A percentile compares a stretch with the other conserved stretches of the same genome.
Conservation (phyloP, 2,329 filamentous ascomycete species). For the Cercospora nicotianae region DNA sequence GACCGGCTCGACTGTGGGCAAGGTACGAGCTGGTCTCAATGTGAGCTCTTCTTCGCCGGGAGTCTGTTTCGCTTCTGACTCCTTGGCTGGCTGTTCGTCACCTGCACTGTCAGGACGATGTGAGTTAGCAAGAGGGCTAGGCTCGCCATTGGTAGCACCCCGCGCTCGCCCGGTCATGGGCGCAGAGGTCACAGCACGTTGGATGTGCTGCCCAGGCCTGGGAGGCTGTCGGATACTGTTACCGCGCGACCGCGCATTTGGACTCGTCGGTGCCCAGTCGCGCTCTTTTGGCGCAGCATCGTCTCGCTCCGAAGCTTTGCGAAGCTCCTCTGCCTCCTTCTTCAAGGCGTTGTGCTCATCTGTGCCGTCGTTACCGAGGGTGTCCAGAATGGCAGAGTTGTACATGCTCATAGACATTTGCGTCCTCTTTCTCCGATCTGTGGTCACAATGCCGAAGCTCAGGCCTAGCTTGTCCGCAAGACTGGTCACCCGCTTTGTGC, state of each 20-base stretch:
- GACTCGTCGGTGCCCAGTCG: conserved; percentile 31
- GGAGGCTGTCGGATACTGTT: conserved; percentile 16
- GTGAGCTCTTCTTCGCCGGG: conserved; percentile 6
- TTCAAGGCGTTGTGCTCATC: conserved; percentile 37
- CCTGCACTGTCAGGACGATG: conserved; percentile 35
- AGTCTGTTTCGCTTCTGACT: conserved; percentile 6
- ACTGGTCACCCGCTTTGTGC: conserved; percentile 94
- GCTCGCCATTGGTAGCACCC: conserved; percentile 31
- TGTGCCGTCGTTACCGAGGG: conserved; percentile 44
- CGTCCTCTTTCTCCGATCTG: conserved; percentile 62
- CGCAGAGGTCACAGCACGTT: conserved; percentile 27
- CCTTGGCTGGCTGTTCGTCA: conserved; percentile 7
- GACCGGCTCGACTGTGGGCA: conserved; percentile 30
- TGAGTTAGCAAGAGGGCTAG: conserved; percentile 38
- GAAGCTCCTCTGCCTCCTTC: conserved; percentile 27
- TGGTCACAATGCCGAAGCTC: conserved; percentile 95
- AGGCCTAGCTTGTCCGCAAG: conserved; percentile 93
- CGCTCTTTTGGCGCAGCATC: conserved; percentile 27
- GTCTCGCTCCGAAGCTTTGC: conserved; percentile 15
- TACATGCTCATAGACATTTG: conserved; percentile 60
- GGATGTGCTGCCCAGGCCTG: conserved; percentile 13
- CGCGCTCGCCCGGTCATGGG: conserved; percentile 24
- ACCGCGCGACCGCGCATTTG: conserved; percentile 20
- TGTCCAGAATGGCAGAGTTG: conserved; percentile 71
- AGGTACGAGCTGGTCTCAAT: conserved; percentile 30